Evolutionary conservation across 2,329 filamentous ascomycete genomes (phyloP).

Genomic region (Epichloe sibirici): DNA sequence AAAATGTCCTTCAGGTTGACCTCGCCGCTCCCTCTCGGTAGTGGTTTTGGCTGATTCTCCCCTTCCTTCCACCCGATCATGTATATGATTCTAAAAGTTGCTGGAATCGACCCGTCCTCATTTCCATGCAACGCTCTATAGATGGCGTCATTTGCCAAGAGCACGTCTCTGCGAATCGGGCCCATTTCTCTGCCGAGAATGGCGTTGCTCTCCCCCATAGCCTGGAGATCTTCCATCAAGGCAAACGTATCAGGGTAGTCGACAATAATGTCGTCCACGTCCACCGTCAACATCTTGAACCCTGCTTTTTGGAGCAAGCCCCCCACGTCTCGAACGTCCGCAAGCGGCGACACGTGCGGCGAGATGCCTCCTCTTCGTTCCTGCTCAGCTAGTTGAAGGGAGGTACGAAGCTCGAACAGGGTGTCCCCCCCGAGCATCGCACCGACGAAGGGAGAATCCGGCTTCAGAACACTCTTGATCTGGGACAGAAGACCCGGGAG

Average conservation of each 20-base stretch:
- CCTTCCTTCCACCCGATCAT: conserved; percentile 98
- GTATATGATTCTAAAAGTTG: conserved; percentile 90
- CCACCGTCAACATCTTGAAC: conserved; percentile 92
- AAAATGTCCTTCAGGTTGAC: conserved; percentile 78
- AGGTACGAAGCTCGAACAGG: conserved; percentile 84
- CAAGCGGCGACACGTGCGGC: conserved; percentile 80
- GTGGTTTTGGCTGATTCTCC: conserved; percentile 62
- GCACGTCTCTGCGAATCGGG: conserved; percentile 64
- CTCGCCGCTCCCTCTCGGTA: conserved; percentile 73
- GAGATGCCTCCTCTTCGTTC: conserved; percentile 86
- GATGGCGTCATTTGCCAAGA: conserved; percentile 79
- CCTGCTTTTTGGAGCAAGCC: conserved; percentile 76
- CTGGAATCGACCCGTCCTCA: conserved; percentile 62
- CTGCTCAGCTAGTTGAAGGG: conserved; percentile 81
- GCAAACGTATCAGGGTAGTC: conserved; percentile 85
- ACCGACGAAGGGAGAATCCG: conserved; percentile 82
- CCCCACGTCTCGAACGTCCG: conserved; percentile 89
- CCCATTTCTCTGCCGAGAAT: conserved; percentile 76
- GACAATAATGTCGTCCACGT: conserved; percentile 93
- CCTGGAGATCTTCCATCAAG: conserved; percentile 85
- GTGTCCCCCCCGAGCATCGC: conserved; percentile 98
- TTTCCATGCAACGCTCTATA: conserved; percentile 83
- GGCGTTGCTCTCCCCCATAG: conserved; percentile 92
- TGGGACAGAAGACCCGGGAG: conserved; percentile 74
- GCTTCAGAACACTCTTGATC: conserved; percentile 78